Evolutionary conservation across 768 basidiomycete species (phyloP).

Genomic region (Psilocybe cyanescens): DNA sequence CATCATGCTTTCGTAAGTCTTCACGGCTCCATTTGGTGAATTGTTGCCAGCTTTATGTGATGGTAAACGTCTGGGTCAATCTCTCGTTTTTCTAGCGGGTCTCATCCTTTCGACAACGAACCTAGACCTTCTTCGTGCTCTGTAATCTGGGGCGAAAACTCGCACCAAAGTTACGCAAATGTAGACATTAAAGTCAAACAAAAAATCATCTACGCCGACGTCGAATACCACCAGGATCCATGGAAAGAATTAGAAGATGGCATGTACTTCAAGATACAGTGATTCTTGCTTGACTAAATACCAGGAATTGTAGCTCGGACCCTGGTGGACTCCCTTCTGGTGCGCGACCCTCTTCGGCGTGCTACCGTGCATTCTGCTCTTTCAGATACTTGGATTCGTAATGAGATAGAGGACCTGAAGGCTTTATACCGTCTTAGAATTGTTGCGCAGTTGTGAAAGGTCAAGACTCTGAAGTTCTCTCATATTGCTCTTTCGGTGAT

Average conservation of each 20-base stretch:
- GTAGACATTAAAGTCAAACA: conserved; percentile 67
- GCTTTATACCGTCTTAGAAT: conserved; percentile 64
- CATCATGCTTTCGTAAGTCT: conserved; percentile 82
- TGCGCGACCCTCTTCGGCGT: conserved; percentile 58
- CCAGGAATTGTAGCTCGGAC: conserved; percentile 47
- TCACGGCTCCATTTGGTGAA: not conserved
- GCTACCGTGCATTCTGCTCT: conserved; percentile 69
- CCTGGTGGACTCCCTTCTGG: conserved; percentile 64
- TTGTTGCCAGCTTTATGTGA: not conserved
- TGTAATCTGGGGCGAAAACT: conserved; percentile 37
- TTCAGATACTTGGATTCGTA: conserved; percentile 66
- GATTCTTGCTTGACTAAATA: not conserved
- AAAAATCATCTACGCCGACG: conserved; percentile 65
- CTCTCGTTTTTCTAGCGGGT: conserved; percentile 49
- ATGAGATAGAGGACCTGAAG: conserved; percentile 64
- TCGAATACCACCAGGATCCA: conserved; percentile 55
- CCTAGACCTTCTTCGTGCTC: conserved; percentile 38
- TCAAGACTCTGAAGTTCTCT: conserved; percentile 11
- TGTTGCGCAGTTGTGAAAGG: conserved; percentile 9
- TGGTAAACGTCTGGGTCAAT: not conserved
- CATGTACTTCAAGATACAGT: conserved; percentile 24
- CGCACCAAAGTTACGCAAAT: conserved; percentile 43
- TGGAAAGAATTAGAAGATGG: conserved; percentile 68
- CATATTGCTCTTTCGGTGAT: not conserved
- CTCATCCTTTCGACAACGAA: conserved; percentile 78